Base-by-base conservation (phyloP, 1,284 basidiomycete species). In the Boletus semigastroideus region DNA sequence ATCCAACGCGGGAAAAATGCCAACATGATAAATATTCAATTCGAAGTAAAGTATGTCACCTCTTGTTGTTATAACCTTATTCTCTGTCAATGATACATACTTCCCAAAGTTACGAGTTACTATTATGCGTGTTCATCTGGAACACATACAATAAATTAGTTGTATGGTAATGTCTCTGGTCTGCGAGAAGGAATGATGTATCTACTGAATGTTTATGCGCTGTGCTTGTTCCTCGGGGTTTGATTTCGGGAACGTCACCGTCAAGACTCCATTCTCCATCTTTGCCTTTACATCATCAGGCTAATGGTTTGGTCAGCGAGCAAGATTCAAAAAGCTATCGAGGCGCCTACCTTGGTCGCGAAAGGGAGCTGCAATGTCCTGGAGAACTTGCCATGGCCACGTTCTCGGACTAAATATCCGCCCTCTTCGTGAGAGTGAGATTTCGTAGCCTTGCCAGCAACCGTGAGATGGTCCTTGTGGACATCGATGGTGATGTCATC, bases 401-500 rank as follows among this genome's bases (percentile, higher is more conserved):
- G 59, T 58, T 75, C 74, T 13, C 64, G 65, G 11, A 75, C 66
- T 4, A 65, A 58, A 42, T 71, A 74, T 1, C 73, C 71, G 12
- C 62, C 59, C 19, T 48, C n/a, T 11, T 49, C 37, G 6, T 19
- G 56, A 42, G 68, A 56, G 20, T 49, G 52, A 12, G 68, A 58
- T 34, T 58, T 46, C 39, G 60, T 64, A 46, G 53, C 54, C 51
- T 72, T 69, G 11, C 73, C 74, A 12, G 72, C 64, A 14, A 76
- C 59, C 25, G 62, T 69, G 48, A 77, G 70, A 22, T 64, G 59
- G 41, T 68, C 60, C 48, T 72, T 67, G 51, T 72, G 66, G 14
- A 75, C 57, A 38, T 74, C 66, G 54, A 77, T 68, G 27, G 64
- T 56, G 39, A 77, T 64, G 48, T 76, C 66, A 42, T 75, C 72